Percentiles rank a stretch among this genome's conserved stretches.
These are phyloP conservation scores for Cladophialophora chaetospira DNA, from an alignment of 2,329 filamentous ascomycete species.

Conservation along the genomic window DNA sequence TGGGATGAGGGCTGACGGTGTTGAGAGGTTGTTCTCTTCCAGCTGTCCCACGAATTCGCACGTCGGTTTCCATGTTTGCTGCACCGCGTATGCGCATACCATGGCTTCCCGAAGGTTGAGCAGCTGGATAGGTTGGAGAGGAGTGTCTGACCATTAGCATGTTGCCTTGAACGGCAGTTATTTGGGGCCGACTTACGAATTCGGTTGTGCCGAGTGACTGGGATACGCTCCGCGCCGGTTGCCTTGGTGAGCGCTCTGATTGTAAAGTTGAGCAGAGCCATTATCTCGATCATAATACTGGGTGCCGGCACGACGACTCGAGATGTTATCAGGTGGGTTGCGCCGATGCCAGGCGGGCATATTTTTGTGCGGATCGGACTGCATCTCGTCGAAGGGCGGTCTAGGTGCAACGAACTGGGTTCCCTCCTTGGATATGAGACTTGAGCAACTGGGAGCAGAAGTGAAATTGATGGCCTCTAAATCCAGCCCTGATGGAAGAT, in stretches of 20 bases:
- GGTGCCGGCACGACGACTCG: not conserved
- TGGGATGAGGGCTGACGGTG: not conserved
- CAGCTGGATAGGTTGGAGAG: not conserved
- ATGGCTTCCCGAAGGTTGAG: not conserved
- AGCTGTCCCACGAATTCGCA: not conserved
- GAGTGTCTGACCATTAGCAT: not conserved
- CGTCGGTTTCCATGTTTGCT: not conserved
- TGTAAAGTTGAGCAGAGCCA: not conserved
- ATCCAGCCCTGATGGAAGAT: no score
- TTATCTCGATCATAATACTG: not conserved
- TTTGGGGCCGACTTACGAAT: not conserved
- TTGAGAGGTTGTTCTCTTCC: not conserved
- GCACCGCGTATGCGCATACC: not conserved
- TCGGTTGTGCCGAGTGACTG: not conserved
- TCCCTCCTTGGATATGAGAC: not conserved
- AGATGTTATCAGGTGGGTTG: not conserved
- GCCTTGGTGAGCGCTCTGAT: not conserved
- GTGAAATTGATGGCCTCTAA: no score
- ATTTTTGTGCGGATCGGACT: not conserved
- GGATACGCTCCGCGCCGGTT: not conserved
- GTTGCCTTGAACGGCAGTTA: not conserved
- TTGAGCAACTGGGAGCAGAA: not conserved
- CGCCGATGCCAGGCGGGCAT: not conserved
- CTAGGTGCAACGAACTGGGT: not conserved
- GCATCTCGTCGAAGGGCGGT: not conserved